phyloP scores from a whole-genome alignment of 139 green algal species.

The Chlamydomonas schloesseri region DNA sequence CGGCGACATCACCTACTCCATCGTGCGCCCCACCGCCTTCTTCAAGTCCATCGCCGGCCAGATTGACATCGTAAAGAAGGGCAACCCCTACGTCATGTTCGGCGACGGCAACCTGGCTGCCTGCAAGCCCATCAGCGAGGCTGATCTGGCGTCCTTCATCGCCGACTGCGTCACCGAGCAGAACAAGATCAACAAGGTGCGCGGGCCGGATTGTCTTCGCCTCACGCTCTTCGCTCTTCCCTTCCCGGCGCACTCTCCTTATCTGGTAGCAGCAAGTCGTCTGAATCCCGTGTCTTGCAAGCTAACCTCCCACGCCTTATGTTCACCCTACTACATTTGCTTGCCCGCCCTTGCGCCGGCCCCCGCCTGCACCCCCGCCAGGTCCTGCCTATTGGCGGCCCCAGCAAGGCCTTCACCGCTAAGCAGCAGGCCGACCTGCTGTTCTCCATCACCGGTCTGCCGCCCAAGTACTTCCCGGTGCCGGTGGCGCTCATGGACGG shows the following conservation, averaged over 20 bases:
- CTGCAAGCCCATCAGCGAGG: conserved; percentile 99
- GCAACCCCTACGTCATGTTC: conserved; percentile 99
- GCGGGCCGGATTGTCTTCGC: no score
- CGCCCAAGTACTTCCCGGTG: conserved; percentile 91
- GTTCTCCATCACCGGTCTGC: conserved; percentile 88
- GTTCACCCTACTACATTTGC: no score
- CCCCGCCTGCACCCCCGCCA: no score
- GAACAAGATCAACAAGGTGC: conserved; percentile 62
- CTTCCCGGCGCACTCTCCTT: no score
- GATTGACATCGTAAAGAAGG: conserved; percentile 91
- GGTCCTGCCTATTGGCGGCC: conserved; percentile 96
- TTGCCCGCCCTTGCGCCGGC: no score
- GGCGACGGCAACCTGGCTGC: conserved; percentile 94
- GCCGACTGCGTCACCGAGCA: conserved; percentile 82
- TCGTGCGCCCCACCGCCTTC: conserved; percentile 98
- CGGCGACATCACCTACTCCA: conserved; percentile 93
- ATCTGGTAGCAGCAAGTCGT: no score
- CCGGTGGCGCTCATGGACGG: conserved; percentile 97
- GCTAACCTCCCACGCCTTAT: conserved; percentile 37
- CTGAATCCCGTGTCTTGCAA: no score
- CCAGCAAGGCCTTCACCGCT: conserved; percentile 88
- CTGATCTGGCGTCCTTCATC: conserved; percentile 94
- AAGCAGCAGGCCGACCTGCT: conserved; percentile 94
- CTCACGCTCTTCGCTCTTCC: no score
- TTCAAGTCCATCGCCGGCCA: conserved; percentile 97